Conservation (phyloP, 192 early-diverging fungal genomes). For the Backusella morwellensis region DNA sequence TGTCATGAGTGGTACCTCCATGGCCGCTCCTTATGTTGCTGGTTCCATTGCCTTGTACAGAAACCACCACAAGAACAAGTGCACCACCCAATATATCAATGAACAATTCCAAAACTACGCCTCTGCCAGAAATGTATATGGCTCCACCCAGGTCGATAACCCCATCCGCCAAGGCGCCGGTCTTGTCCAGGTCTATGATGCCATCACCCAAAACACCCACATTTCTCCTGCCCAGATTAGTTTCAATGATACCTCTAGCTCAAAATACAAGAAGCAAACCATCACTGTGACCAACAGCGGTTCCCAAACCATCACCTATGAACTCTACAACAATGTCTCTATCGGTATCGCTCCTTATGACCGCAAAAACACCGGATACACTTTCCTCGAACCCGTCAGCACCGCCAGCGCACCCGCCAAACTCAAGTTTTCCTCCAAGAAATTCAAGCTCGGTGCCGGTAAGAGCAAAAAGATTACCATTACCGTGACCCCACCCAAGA, state of each 20-base stretch:
- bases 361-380: constrained; percentile 8
- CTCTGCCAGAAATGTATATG: background rate
- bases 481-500: constrained; percentile 31
- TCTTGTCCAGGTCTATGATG: constrained; percentile 47
- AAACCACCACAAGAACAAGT: constrained; percentile 27
- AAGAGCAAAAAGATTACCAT: constrained; percentile 17
- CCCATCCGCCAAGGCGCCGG: constrained; percentile 53
- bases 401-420: constrained; percentile 17
- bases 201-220: constrained; percentile 35
- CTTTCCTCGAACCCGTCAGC: constrained; percentile 13
- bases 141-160: constrained; percentile 8
- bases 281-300: constrained; percentile 48
- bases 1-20: constrained; percentile 52
- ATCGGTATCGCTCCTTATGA: constrained; percentile 43
- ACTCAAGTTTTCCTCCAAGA: constrained; percentile 18
- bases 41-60: constrained; percentile 50
- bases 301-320: constrained; percentile 35
- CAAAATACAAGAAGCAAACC: constrained; percentile 25
- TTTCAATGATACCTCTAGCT: constrained; percentile 50
- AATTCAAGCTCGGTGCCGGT: constrained; percentile 21
- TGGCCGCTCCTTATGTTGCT: constrained; percentile 60
- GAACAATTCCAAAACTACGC: constrained; percentile 38
- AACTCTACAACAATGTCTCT: constrained; percentile 36
- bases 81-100: constrained; percentile 24
- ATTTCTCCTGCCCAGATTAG: constrained; percentile 47